Percentiles rank a stretch among this genome's conserved stretches.
These are phyloP conservation scores for Salvia rosmarinus DNA, from an alignment of 257 asterid species.

Conservation along the genomic window DNA sequence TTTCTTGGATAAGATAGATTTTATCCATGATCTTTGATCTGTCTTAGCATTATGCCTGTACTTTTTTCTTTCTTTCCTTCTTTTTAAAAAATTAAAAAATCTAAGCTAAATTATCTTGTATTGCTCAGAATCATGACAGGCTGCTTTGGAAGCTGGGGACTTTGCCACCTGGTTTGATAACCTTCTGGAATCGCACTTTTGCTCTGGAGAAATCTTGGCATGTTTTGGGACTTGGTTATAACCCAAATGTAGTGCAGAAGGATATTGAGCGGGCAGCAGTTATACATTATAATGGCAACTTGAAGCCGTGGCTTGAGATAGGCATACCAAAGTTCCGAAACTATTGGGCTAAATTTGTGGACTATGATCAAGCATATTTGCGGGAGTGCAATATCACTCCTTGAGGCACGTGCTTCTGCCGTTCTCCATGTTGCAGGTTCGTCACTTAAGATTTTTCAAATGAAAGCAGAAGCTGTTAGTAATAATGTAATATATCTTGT, in stretches of 20 bases:
- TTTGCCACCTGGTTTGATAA: constrained; percentile 88
- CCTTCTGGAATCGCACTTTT: constrained; percentile 80
- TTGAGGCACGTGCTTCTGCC: constrained; percentile 26
- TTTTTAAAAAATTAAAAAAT: too few relatives aligned
- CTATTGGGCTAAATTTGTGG: constrained; percentile 74
- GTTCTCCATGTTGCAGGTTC: constrained; percentile 13
- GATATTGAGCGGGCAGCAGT: constrained; percentile 87
- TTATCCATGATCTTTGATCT: neutral
- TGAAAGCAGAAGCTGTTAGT: constrained; percentile 16
- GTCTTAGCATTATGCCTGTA: neutral
- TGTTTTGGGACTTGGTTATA: constrained; percentile 91
- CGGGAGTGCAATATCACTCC: constrained; percentile 88
- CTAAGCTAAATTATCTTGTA: constrained; percentile 15
- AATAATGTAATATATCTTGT: constrained; percentile 26
- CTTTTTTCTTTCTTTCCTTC: neutral
- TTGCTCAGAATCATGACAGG: constrained; percentile 77
- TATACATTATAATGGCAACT: constrained; percentile 82
- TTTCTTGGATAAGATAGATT: neutral
- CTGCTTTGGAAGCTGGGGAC: constrained; percentile 92
- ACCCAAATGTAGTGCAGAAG: constrained; percentile 66
- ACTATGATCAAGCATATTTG: constrained; percentile 69
- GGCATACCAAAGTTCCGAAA: constrained; percentile 75
- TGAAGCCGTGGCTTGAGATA: constrained; percentile 98
- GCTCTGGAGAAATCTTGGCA: constrained; percentile 85
- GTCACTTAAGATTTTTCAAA: neutral